A percentile compares a stretch with the other conserved stretches of the same genome.
These are phyloP conservation scores for Hypericum androsaemum DNA, from an alignment of 345 rosid species.

Conservation along the genomic window DNA sequence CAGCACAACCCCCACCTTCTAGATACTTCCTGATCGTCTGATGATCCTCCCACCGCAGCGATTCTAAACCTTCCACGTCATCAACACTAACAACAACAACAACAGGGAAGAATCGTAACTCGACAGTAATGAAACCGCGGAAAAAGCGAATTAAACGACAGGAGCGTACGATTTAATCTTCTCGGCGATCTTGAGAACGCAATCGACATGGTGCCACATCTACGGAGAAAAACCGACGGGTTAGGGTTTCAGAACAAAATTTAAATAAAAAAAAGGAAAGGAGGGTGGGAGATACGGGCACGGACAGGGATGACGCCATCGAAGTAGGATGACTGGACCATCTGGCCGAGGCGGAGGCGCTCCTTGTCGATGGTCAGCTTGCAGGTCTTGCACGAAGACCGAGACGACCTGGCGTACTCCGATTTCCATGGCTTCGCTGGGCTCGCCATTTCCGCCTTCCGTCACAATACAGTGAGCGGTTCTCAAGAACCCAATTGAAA, in stretches of 20 bases:
- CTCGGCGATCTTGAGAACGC: conserved; percentile 61
- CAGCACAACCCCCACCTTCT: conserved; percentile 31
- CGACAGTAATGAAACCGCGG: not conserved
- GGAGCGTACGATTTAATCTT: conserved; percentile 63
- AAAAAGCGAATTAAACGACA: not conserved
- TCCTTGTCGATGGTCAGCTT: conserved; percentile 56
- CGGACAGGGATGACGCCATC: conserved; percentile 92
- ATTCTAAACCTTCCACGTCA: conserved; percentile 84
- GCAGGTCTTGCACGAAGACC: conserved; percentile 92
- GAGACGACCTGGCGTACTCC: conserved; percentile 86
- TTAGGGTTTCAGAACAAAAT: not conserved
- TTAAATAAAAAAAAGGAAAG: not conserved
- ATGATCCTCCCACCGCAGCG: conserved; percentile 96
- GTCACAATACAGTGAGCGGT: no score
- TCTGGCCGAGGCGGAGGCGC: conserved; percentile 66
- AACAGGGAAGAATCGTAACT: not conserved
- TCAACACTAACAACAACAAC: conserved; percentile 39
- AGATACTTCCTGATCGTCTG: conserved; percentile 60
- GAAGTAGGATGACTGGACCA: conserved; percentile 76
- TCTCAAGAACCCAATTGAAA: no score
- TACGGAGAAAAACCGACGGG: conserved; percentile 17
- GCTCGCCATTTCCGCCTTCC: conserved; percentile 39
- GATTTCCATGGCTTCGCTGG: conserved; percentile 81
- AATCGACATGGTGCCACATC: conserved; percentile 89
- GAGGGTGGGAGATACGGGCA: conserved; percentile 25